phyloP scores from a whole-genome alignment of 192 early-diverging fungal genomes.

The Entomortierella chlamydospora region DNA sequence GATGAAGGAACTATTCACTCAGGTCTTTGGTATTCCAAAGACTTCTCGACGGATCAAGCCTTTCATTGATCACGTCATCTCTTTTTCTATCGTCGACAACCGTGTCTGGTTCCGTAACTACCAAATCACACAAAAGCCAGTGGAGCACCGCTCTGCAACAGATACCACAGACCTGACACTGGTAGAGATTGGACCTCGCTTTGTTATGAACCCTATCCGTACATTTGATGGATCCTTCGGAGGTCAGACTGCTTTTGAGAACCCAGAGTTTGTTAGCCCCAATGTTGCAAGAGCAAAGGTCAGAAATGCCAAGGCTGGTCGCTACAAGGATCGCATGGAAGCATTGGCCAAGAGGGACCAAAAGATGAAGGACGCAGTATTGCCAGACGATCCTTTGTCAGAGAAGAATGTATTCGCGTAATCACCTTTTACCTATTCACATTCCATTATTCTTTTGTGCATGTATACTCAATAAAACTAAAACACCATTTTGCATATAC shows the following conservation, averaged over 20 bases:
- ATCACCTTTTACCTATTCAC: no score
- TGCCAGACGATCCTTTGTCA: conserved; percentile 64
- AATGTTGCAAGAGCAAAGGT: conserved; percentile 59
- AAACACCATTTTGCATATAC: conserved; percentile 8
- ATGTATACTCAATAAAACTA: conserved; percentile 4
- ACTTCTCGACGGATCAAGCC: conserved; percentile 93
- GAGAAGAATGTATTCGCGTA: conserved; percentile 59
- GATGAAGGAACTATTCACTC: conserved; percentile 94
- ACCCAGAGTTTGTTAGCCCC: conserved; percentile 88
- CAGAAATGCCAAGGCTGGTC: conserved; percentile 59
- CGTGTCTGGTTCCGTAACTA: conserved; percentile 98
- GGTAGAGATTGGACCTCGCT: conserved; percentile 98
- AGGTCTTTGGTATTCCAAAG: conserved; percentile 91
- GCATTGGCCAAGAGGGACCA: conserved; percentile 55
- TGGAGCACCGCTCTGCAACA: conserved; percentile 61
- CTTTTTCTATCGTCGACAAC: conserved; percentile 88
- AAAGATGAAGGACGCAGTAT: conserved; percentile 60
- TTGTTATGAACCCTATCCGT: conserved; percentile 90
- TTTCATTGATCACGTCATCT: conserved; percentile 95
- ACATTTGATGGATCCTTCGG: conserved; percentile 97
- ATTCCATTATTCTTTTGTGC: conserved; percentile 1
- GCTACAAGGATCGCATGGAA: conserved; percentile 63
- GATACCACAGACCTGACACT: conserved; percentile 81
- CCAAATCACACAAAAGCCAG: conserved; percentile 77
- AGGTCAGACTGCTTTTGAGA: conserved; percentile 92